Percentiles rank a stretch among this genome's conserved stretches.
These are phyloP conservation scores for Gossypium anomalum DNA, from an alignment of 345 rosid species.

Conservation along the genomic window DNA sequence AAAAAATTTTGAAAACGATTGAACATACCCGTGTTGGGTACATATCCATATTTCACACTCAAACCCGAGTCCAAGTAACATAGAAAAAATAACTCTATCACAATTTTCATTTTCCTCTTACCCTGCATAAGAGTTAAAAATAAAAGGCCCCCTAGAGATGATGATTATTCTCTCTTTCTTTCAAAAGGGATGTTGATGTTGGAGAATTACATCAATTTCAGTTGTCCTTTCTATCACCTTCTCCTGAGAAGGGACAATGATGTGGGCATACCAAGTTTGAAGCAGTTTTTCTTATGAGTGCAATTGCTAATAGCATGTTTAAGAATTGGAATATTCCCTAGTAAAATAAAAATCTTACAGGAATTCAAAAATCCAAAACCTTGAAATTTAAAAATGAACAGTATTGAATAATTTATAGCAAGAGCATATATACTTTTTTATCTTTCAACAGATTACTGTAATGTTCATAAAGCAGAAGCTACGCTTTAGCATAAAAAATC, in stretches of 20 bases:
- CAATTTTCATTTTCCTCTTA: neutral
- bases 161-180: neutral
- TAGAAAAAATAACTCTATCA: neutral
- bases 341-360: neutral
- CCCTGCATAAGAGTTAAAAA: neutral
- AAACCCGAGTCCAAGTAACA: too few relatives aligned
- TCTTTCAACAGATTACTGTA: neutral
- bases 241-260: neutral
- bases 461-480: neutral
- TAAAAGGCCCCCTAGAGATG: neutral
- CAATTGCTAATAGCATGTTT: neutral
- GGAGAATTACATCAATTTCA: neutral
- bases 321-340: neutral
- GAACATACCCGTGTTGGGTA: too few relatives aligned
- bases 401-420: neutral
- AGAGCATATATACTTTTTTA: neutral
- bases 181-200: neutral
- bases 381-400: neutral
- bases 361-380: neutral
- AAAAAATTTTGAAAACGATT: too few relatives aligned
- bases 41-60: too few relatives aligned
- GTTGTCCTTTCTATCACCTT: neutral
- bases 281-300: neutral
- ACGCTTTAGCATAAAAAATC: neutral
- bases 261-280: neutral